Evolutionary conservation across 768 basidiomycete genomes (phyloP).

Genomic region (Suillus cothurnatus): DNA sequence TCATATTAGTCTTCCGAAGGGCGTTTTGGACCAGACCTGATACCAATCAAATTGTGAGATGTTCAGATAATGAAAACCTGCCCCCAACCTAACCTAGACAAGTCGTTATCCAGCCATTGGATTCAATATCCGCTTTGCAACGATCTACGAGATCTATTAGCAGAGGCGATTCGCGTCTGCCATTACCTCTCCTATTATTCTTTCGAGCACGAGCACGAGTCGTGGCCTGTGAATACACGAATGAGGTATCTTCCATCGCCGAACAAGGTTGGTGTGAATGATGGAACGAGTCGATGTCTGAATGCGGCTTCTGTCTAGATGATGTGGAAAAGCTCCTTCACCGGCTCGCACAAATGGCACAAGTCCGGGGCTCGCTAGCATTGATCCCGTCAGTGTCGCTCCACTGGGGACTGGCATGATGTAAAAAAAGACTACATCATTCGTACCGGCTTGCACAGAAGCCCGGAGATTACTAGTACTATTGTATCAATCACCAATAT

Average conservation of each 20-base stretch:
- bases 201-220: constrained; percentile 52
- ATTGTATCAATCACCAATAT: too few relatives aligned
- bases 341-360: background rate
- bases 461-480: background rate
- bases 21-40: constrained; percentile 30
- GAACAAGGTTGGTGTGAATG: background rate
- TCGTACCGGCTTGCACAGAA: background rate
- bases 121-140: constrained; percentile 45
- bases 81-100: constrained; percentile 62
- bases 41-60: background rate
- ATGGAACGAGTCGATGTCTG: background rate
- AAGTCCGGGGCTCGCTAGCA: background rate
- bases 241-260: constrained; percentile 23
- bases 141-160: constrained; percentile 43
- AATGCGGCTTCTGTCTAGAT: background rate
- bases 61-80: background rate
- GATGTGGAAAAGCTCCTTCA: background rate
- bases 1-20: constrained; percentile 25
- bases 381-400: background rate
- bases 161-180: constrained; percentile 32
- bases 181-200: constrained; percentile 51
- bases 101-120: constrained; percentile 53
- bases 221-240: constrained; percentile 54
- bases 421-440: background rate
- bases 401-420: background rate